Base-by-base conservation (phyloP, 306 rosid genomes). In the Trifolium repens region DNA sequence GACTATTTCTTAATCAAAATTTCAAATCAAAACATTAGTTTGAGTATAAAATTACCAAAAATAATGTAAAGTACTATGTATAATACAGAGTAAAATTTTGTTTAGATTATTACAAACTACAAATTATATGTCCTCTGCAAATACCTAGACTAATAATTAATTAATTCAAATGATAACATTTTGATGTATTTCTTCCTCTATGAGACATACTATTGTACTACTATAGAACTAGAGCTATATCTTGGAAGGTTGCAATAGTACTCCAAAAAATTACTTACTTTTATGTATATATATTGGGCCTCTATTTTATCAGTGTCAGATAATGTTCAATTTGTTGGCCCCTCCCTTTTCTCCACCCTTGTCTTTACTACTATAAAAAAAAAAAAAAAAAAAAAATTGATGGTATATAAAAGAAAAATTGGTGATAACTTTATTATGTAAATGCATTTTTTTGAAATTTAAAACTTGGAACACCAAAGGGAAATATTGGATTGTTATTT, bases 281-380 rank as follows among this genome's bases (percentile, higher is more conserved):
- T 80, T 63, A 32, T 75, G 73, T 42, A 71, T 66, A 49, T 75
- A 9, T 35, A 34, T 52, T 76, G 77, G 80, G 70, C 84, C 82
- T 77, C 80, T 61, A 12, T 61, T 43, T 61, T 64, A 75, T 60
- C 59, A 77, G 34, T 76, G 81, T 75, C 81, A 82, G 80, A 73
- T 22, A 54, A 67, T 67, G 84, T 83, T 83, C 84, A 75, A 75
- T 58, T 71, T 79, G 81, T 71, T 79, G 84, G 84, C 39, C 87
- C 79, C 87, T 46, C 84, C 76, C 84, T 74, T 32, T 46, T 40
- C 42, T 74, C 52, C 57, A 50, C 49, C 79, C 5, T 39, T 61
- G 54, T 46, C 79, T 61, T 79, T 71, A 52, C 58, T 7, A 17
- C 19, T 17, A 17, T 17, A 17, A 17, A 17, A 17, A 17, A 17